phyloP scores from a whole-genome alignment of 345 rosid species.

The Brassica incana region DNA sequence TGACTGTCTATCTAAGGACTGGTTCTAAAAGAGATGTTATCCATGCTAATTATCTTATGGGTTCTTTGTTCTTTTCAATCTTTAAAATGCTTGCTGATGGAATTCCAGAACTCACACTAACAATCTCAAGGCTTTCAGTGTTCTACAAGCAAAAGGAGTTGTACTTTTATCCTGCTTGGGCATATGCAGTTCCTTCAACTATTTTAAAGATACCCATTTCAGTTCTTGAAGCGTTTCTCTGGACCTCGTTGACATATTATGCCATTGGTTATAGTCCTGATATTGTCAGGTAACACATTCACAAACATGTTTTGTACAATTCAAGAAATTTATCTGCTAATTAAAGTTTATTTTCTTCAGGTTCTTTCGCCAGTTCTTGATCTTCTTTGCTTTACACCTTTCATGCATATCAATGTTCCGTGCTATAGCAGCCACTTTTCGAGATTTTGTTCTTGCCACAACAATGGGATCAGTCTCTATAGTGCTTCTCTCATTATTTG shows the following conservation, averaged over 20 bases:
- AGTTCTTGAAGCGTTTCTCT: conserved; percentile 41
- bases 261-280: conserved; percentile 55
- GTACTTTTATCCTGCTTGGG: conserved; percentile 53
- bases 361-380: conserved; percentile 57
- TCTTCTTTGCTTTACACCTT: conserved; percentile 54
- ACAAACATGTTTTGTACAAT: not conserved
- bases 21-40: conserved; percentile 33
- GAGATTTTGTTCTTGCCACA: conserved; percentile 52
- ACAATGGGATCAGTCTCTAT: conserved; percentile 45
- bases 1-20: conserved; percentile 46
- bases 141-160: conserved; percentile 48
- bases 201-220: conserved; percentile 50
- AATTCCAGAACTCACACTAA: conserved; percentile 48
- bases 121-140: conserved; percentile 45
- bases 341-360: conserved; percentile 25
- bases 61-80: conserved; percentile 40
- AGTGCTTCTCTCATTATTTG: conserved; percentile 49
- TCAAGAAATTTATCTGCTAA: not conserved
- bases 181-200: conserved; percentile 51
- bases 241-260: conserved; percentile 54
- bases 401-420: conserved; percentile 56
- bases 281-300: conserved; percentile 38
- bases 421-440: conserved; percentile 48
- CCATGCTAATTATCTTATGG: conserved; percentile 47
- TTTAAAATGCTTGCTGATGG: conserved; percentile 50